Evolutionary conservation across 2,329 filamentous ascomycete genomes (phyloP), one percentile per base, ranked within the genome.

Genomic region (Botrytis sinoallii): DNA sequence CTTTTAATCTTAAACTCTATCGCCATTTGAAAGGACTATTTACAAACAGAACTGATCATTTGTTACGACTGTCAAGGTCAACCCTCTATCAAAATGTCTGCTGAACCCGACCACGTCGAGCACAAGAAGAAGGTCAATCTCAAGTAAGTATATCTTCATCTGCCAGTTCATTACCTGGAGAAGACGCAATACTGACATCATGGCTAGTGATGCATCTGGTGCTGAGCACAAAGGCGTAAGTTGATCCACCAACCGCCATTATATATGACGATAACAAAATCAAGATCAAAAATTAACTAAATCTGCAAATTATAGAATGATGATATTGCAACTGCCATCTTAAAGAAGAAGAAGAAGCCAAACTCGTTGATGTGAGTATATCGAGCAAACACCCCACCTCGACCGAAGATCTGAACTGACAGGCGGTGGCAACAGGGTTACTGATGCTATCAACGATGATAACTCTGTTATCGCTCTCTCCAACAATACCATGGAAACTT

Each of bases 301-400:
- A 86, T 82, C 74, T 75, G 60, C 44, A 63, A 77, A 57, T 18
- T 74, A 44, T 81, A 97, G 91, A 91, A 94, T 81, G 93, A 98
- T 83, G 96, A 97, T 82, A 94, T 92, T 76, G 90, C 96, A 71
- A 99, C 96, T 64, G 96, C 96, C 79, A 99, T 99, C 80, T 90
- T 99, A 81, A 98, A 98, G 88, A 98, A 98, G 90, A 99, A 99
- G 92, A 99, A 99, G 95, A 99, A 99, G 93, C 95, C 95, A 80
- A 99, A 99, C 86, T 97, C 95, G 82, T 86, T 99, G 84, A 97
- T 99, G 94, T 97, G 88, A 84, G 91, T 84, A 79, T 77, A 63
- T 75, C 63, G 44, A 70, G 52, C 55, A 77, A 29, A 69, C 12
- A 72, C 71, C 63, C 71, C 71, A 60, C 71, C 75, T 65, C 32